Evolutionary conservation across 2,329 filamentous ascomycete genomes (phyloP), one percentile per base, ranked within the genome.

Genomic region (Fusarium newnesense): DNA sequence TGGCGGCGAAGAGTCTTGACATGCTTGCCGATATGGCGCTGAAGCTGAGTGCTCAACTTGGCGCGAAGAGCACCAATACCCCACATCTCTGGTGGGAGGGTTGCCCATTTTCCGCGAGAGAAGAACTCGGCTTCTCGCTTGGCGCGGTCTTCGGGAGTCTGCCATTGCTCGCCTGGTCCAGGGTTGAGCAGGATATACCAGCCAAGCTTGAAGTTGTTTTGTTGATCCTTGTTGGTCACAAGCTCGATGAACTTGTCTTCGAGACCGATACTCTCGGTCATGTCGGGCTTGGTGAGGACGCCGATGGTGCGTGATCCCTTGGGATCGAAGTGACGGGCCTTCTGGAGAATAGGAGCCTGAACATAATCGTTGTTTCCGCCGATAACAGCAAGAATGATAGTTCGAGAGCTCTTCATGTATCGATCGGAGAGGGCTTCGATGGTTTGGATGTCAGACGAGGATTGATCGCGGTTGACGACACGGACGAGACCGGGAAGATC

Each of bases 401-500:
- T 89, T 37, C 87, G 84, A 0, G 85, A 81, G 68, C 86, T 86
- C 81, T 87, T 87, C 87, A 88, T 88, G 79, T 89, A 89, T 34
- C 83, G 83, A 12, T 88, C 85, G 16, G 85, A 87, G 4, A 91
- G 79, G 0, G 82, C 72, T 36, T 87, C 85, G 54, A 90, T 88
- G 5, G 87, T 85, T 67, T 84, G 80, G 61, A 87, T 87, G 47
- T 90, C 88, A 28, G 84, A 81, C 36, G 84, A 82, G 3, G 86
- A 87, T 76, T 90, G 87, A 60, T 87, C 84, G 36, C 84, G 82
- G 69, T 87, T 89, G 72, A 85, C 85, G 13, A 88, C 86, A 37
- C 85, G 83, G 34, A 90, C 87, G 4, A 91, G 80, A 4, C 90
- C 89, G 0, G 89, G 90, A 39, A 92, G 82, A 78, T 92, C 90